phyloP scores from a whole-genome alignment of 1,139 yeast genomes.

The Debaryomycetaceae sp. region DNA sequence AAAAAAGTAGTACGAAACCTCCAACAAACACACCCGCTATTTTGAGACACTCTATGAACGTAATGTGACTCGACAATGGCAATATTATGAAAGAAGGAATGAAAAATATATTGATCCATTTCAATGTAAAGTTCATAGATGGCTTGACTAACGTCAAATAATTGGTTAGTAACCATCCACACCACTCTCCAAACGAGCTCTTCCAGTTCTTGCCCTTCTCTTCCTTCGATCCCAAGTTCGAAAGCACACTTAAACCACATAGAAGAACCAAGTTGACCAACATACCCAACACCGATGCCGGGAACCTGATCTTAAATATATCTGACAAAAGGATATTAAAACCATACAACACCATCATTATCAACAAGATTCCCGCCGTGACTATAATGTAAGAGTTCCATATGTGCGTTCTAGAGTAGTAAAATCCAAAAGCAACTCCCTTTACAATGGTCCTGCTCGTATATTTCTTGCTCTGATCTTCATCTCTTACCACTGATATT shows the following conservation, averaged over 20 bases:
- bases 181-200: conserved; percentile 11
- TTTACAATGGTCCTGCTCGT: too few relatives aligned
- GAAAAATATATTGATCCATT: conserved; percentile 79
- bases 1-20: conserved; percentile 57
- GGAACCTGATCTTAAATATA: conserved; percentile 56
- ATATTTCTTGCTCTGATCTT: too few relatives aligned
- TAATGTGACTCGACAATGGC: conserved; percentile 62
- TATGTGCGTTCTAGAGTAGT: conserved; percentile 30
- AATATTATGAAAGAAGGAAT: conserved; percentile 73
- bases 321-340: conserved; percentile 51
- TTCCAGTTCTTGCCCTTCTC: conserved; percentile 1
- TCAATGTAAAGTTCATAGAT: conserved; percentile 64
- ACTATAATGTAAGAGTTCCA: conserved; percentile 32
- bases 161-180: conserved; percentile 32
- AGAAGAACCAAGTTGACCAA: conserved; percentile 53
- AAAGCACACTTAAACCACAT: conserved; percentile 27
- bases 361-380: conserved; percentile 33
- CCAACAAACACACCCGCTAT: conserved; percentile 71
- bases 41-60: conserved; percentile 65
- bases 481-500: too few relatives aligned
- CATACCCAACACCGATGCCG: conserved; percentile 78
- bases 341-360: conserved; percentile 54
- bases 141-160: conserved; percentile 52
- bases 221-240: conserved; percentile 9
- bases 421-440: conserved; percentile 24